Conservation (phyloP, 148 eudicot species). For the Rheum nobile region DNA sequence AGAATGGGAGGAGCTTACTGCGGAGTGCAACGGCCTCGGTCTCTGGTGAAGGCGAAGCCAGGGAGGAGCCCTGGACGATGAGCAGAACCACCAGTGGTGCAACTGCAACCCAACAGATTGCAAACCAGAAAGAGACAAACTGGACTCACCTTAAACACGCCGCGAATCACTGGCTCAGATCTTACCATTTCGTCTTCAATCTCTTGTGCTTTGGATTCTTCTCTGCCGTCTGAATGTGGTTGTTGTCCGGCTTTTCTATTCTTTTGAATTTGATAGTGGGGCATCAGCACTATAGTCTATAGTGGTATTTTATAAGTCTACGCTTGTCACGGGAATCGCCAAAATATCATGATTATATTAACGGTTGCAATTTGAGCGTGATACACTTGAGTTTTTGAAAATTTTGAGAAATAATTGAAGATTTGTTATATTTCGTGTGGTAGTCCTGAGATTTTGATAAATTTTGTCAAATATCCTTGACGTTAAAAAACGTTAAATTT, state of each 20-base stretch:
- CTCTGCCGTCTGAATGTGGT: neutral
- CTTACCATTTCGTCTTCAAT: neutral
- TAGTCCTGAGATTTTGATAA: too few species aligned
- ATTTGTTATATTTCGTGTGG: too few species aligned
- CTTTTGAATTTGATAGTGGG: neutral
- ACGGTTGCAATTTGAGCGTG: too few species aligned
- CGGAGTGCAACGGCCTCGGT: constrained; percentile 35
- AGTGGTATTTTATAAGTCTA: neutral
- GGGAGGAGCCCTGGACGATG: constrained; percentile 2
- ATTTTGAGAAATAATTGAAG: too few species aligned
- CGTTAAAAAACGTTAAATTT: too few species aligned
- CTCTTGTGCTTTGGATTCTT: neutral
- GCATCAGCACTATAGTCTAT: neutral
- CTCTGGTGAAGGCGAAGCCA: constrained; percentile 20
- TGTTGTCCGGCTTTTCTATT: neutral
- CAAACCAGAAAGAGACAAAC: constrained; percentile 2
- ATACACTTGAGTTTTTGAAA: too few species aligned
- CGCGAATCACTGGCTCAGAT: neutral
- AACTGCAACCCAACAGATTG: constrained; percentile 1
- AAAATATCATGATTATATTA: neutral
- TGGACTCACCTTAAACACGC: neutral
- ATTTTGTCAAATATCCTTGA: too few species aligned
- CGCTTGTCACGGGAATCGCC: neutral
- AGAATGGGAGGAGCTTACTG: constrained; percentile 16
- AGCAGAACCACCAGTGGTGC: constrained; percentile 1